Base-by-base conservation (phyloP, 108 stramenopile genomes). In the Craspedostauros australis region DNA sequence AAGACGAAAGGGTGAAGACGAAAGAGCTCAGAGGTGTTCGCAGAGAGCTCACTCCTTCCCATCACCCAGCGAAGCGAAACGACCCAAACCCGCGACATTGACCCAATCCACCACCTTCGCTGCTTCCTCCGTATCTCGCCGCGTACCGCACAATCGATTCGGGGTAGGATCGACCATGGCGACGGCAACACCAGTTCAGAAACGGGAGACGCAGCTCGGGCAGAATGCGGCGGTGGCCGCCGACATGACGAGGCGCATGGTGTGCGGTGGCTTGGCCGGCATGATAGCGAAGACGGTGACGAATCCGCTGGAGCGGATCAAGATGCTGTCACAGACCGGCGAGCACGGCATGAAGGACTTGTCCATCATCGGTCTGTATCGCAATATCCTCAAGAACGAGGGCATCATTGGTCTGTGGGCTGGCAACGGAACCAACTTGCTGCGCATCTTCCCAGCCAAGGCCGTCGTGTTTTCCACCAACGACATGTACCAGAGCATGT, bases 251-350 rank as follows among this genome's bases (percentile, higher is more conserved):
- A 61, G 88, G 12, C 74, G 79, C 24, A 79, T 92, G 86, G 50
- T 88, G 1, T 92, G 86, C 50, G 92, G 92, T 42, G 92, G 88
- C 23, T 39, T 89, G 19, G 92, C 92, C 7, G 92, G 92, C 6
- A 87, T 87, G 80, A 88, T 93, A 57, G 92, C 92, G 44, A 93
- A 93, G 67, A 93, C 92, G 0, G 84, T 72, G 30, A 93, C 92
- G 18, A 89, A 89, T 72, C 92, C 92, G 14, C 63, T 93, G 47
- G 92, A 93, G 46, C 78, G 92, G 20, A 82, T 93, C 36, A 81
- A 81, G 38, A 93, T 93, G 86, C 64, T 93, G 38, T 82, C 82
- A 28, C 92, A 93, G 72, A 93, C 92, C 24, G 86, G 88, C 44
- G 88, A 87, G 54, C 80, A 80, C 51, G 75, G 79, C 18, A 69